A percentile compares a stretch with the other conserved stretches of the same genome.
These are phyloP conservation scores for Acanthamoeba triangularis DNA, from an alignment of 208 protist genomes.

Conservation along the genomic window DNA sequence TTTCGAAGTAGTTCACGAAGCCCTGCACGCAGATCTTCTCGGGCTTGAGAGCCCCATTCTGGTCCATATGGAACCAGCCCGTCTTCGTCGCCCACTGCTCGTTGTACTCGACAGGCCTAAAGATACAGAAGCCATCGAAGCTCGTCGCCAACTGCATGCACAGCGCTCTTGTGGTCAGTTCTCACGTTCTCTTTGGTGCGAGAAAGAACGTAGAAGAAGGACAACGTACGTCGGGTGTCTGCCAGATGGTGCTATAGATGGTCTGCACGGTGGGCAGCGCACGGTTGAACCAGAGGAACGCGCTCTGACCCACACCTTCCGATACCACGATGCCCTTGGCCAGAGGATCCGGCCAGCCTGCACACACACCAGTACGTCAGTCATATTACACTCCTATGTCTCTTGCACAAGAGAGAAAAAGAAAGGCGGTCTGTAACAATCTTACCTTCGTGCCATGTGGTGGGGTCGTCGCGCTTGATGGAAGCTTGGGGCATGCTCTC, in stretches of 20 bases:
- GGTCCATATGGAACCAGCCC: slow-evolving; percentile 60
- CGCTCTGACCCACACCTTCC: slow-evolving; percentile 14
- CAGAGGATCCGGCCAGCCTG: slow-evolving; percentile 9
- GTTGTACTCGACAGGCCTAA: slow-evolving; percentile 49
- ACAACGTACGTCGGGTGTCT: slow-evolving; percentile 12
- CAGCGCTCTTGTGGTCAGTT: too few species aligned
- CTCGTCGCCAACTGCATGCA: slow-evolving; percentile 22
- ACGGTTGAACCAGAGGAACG: slow-evolving; percentile 59
- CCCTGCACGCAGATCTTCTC: slow-evolving; percentile 62
- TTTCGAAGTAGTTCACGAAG: slow-evolving; percentile 51
- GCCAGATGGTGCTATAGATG: slow-evolving; percentile 47
- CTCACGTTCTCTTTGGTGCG: too few species aligned
- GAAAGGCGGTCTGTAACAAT: too few species aligned
- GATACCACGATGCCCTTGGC: slow-evolving; percentile 34
- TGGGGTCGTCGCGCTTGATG: slow-evolving; percentile 43
- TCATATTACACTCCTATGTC: too few species aligned
- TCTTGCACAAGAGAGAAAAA: too few species aligned
- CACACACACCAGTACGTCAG: too few species aligned
- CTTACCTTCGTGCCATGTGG: neutral
- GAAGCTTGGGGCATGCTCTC: neutral
- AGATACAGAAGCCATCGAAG: slow-evolving; percentile 72
- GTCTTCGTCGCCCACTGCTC: slow-evolving; percentile 17
- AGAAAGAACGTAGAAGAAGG: neutral
- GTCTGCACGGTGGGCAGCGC: slow-evolving; percentile 1
- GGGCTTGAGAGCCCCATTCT: slow-evolving; percentile 39